These are phyloP conservation scores for Tricholoma saponaceum DNA, from an alignment of 768 basidiomycete species.

Conservation along the genomic window DNA sequence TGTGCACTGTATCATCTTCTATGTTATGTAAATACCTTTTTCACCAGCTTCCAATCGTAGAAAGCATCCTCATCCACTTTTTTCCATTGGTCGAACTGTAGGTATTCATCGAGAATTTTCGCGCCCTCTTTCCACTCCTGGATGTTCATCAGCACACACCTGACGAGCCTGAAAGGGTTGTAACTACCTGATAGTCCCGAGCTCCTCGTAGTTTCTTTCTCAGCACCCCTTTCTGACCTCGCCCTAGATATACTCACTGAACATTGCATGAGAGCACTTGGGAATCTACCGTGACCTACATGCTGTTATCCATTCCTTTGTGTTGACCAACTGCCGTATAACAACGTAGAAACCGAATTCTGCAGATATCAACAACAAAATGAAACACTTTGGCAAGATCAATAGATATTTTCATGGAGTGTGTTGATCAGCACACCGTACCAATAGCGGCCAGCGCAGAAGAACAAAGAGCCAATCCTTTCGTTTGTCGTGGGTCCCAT, in stretches of 20 bases:
- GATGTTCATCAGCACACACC: neutral
- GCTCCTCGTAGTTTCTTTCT: conserved; percentile 74
- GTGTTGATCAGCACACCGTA: conserved; percentile 27
- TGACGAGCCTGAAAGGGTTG: neutral
- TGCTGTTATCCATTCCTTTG: conserved; percentile 89
- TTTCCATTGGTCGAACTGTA: conserved; percentile 92
- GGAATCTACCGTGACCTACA: conserved; percentile 57
- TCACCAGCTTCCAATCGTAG: conserved; percentile 88
- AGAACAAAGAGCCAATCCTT: conserved; percentile 76
- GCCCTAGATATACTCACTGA: conserved; percentile 46
- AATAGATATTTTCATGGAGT: conserved; percentile 1
- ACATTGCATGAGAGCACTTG: neutral
- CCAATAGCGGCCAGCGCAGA: conserved; percentile 84
- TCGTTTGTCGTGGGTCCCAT: conserved; percentile 44
- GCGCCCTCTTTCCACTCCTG: conserved; percentile 91
- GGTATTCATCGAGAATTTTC: conserved; percentile 68
- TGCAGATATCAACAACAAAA: conserved; percentile 76
- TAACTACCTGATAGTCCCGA: conserved; percentile 61
- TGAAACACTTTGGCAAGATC: conserved; percentile 81
- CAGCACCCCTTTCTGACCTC: conserved; percentile 77
- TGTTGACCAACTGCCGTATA: conserved; percentile 89
- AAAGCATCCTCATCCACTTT: conserved; percentile 79
- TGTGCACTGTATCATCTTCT: neutral
- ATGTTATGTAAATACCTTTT: conserved; percentile 45
- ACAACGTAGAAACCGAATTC: conserved; percentile 87